Base-by-base conservation (phyloP, 2,329 filamentous ascomycete genomes). In the Monilinia aucupariae region DNA sequence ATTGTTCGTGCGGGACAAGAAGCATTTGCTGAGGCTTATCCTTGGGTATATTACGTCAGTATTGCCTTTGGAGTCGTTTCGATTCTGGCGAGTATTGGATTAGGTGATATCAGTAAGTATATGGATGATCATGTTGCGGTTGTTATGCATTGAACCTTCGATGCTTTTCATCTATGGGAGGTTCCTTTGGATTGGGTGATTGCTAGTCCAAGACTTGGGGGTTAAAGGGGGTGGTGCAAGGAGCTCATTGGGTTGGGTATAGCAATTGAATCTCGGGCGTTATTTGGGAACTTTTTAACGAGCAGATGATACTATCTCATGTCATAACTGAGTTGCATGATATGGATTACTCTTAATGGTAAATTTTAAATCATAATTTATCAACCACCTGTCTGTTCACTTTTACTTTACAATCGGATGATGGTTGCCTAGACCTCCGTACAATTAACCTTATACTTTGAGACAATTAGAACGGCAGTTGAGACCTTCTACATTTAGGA, bases 1-100 rank as follows among this genome's bases (percentile, higher is more conserved):
- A 77, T 87, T n/a, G 78, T 88, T 0, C 68, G 70, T 3, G 82
- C 82, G 0, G 82, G 84, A 0, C 81, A 83, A 67, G 70, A 81
- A 59, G 82, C 84, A 0, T 88, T 80, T 71, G 78, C 84, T 0
- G 76, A 81, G 55, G 80, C 80, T 12, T 88, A 87, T 67, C 80
- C 81, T 53, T 86, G 78, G 69, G 83, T 86, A 4, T 88, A 86
- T 70, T 83, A 83, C 71, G 78, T 78, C 32, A 85, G 82, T 71
- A 85, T 88, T 70, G 84, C 80, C 0, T 88, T 87, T 71, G 85
- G 85, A 0, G 77, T 66, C 0, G 71, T 85, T 0, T 79, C 80
- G 6, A 82, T 87, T 54, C 58, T 86, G n/a, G 78, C 84, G 0
- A 80, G 82, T 61, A 76, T 81, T 62, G 84, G 86, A 66, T 72